Conservation (phyloP, 2,329 filamentous ascomycete species). For the Fusarium sambucinum region DNA sequence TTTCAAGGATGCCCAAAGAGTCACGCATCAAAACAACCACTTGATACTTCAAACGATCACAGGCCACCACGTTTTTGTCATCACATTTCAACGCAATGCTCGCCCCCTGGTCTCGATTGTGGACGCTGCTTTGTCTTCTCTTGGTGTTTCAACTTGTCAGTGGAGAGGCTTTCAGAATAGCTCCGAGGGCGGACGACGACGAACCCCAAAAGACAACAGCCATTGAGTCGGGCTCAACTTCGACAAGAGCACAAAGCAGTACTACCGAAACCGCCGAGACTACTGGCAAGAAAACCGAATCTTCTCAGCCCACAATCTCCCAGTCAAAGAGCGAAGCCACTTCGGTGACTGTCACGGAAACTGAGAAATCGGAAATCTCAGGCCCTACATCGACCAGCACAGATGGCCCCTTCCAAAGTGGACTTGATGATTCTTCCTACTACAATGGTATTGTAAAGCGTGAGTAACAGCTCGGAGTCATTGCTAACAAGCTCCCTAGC, state of each 20-base stretch:
- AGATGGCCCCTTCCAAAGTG: slow-evolving; percentile 29
- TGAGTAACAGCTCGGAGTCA: background rate
- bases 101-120: slow-evolving; percentile 50
- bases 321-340: slow-evolving; percentile 23
- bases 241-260: slow-evolving; percentile 24
- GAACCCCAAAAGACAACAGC: slow-evolving; percentile 24
- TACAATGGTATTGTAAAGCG: slow-evolving; percentile 51
- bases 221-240: slow-evolving; percentile 21
- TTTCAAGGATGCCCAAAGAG: slow-evolving; percentile 39
- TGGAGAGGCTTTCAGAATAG: slow-evolving; percentile 51
- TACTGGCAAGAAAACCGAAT: slow-evolving; percentile 29
- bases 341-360: slow-evolving; percentile 29
- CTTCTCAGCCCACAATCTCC: slow-evolving; percentile 11
- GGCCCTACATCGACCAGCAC: slow-evolving; percentile 40
- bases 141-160: slow-evolving; percentile 55
- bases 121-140: slow-evolving; percentile 56
- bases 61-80: background rate
- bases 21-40: slow-evolving; percentile 7
- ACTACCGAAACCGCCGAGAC: slow-evolving; percentile 28
- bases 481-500: slow-evolving; percentile 49
- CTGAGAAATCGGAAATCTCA: slow-evolving; percentile 24
- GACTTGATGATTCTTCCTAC: slow-evolving; percentile 49
- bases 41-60: background rate
- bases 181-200: slow-evolving; percentile 53
- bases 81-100: slow-evolving; percentile 49